These are phyloP conservation scores for Hyaloscypha hepaticicola DNA, from an alignment of 495 filamentous ascomycete species.

Conservation along the genomic window DNA sequence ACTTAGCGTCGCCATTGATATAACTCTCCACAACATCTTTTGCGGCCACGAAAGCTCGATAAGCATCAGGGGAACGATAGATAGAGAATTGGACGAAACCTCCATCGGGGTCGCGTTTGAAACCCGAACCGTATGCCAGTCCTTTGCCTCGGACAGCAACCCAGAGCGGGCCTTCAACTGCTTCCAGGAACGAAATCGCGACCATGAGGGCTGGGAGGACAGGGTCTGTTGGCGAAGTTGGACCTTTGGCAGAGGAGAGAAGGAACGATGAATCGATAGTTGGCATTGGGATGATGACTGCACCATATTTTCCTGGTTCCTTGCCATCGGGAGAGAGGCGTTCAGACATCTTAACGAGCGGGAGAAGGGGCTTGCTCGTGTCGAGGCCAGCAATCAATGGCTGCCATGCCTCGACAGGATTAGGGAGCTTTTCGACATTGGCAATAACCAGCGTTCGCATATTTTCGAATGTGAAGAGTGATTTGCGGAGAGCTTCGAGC, in stretches of 20 bases:
- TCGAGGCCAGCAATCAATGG: slow-evolving; percentile 45
- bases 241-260: slow-evolving; percentile 69
- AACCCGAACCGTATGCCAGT: slow-evolving; percentile 82
- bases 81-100: slow-evolving; percentile 80
- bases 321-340: slow-evolving; percentile 71
- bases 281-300: slow-evolving; percentile 84
- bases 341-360: slow-evolving; percentile 47
- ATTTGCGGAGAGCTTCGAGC: slow-evolving; percentile 71
- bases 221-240: slow-evolving; percentile 72
- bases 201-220: slow-evolving; percentile 81
- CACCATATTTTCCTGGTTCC: slow-evolving; percentile 65
- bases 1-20: slow-evolving; percentile 55
- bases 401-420: slow-evolving; percentile 86
- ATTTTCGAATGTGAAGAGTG: slow-evolving; percentile 78
- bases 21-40: slow-evolving; percentile 71
- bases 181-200: slow-evolving; percentile 85
- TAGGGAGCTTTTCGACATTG: slow-evolving; percentile 69
- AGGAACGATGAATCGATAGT: slow-evolving; percentile 93
- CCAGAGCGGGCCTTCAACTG: slow-evolving; percentile 94
- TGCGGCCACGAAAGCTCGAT: slow-evolving; percentile 78
- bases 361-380: slow-evolving; percentile 29
- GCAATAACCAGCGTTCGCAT: slow-evolving; percentile 81
- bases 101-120: slow-evolving; percentile 69
- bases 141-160: slow-evolving; percentile 86
- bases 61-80: slow-evolving; percentile 85